Evolutionary conservation across 371 early-diverging fungal species (phyloP), one percentile per base, ranked within the genome.

Genomic region (Chytridium lagenaria): DNA sequence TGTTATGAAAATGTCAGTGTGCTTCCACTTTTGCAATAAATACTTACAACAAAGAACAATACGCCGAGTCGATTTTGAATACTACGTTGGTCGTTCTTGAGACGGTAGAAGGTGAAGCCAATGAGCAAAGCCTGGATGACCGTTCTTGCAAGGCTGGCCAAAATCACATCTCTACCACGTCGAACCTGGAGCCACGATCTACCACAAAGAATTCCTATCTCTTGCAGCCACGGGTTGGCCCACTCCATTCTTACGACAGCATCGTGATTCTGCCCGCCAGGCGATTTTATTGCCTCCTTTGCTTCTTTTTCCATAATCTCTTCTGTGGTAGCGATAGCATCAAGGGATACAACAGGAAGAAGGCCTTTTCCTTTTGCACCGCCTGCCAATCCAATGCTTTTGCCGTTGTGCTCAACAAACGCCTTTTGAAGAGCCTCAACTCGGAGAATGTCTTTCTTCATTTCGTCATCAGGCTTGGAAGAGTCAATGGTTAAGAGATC

Each of bases 31-130:
- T 28, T 10, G 76, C 40, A 68, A 83, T 84, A 26, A 79, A 80
- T 28, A 87, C 64, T 7, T 81, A 64, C 30, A 85, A 85, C 30
- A 77, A 36, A 1, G 85, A 39, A 38, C 74, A 77, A 65, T 80
- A 78, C n/a, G n/a, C n/a, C n/a, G n/a, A n/a, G n/a, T n/a, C n/a
- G n/a, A n/a, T n/a, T n/a, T n/a, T n/a, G n/a, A n/a, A 86, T 71
- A 23, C 78, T 78, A 28, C 57, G 64, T 55, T 71, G 70, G 52
- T 71, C 71, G 22, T 37, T 31, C 16, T 44, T 67, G 31, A 80
- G 50, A n/a, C 63, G 66, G 34, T 64, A 78, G 59, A 71, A 75
- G 33, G 65, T 50, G 68, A 78, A 78, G n/a, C 79, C 79, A 37
- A 78, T 73, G 26, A 77, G 30, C 50, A 81, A 2, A 10, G 26